Conservation (phyloP, 495 filamentous ascomycete genomes). For the Xylaria flabelliformis region DNA sequence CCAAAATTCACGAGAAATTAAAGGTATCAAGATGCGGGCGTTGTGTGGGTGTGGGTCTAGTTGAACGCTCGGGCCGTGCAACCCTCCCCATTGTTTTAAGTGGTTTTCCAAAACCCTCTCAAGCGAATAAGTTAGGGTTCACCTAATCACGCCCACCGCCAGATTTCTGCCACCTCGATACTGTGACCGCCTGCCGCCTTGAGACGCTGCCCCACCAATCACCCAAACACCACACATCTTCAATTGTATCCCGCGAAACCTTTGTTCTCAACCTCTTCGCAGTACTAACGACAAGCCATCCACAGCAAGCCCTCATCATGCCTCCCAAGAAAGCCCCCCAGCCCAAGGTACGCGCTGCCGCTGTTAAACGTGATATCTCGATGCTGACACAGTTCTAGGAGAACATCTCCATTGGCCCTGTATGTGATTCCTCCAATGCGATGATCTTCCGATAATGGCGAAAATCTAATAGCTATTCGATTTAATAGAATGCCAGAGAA, state of each 20-base stretch:
- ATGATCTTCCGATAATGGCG: conserved; percentile 5
- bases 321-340: conserved; percentile 84
- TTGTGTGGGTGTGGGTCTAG: conserved; percentile 26
- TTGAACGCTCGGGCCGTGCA: not conserved
- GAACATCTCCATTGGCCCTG: conserved; percentile 96
- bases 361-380: not conserved
- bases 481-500: conserved; percentile 67
- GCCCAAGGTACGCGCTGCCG: conserved; percentile 43
- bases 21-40: conserved; percentile 25
- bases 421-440: conserved; percentile 51
- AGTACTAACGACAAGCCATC: conserved; percentile 30
- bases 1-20: conserved; percentile 22
- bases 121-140: conserved; percentile 37
- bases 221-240: conserved; percentile 26
- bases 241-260: conserved; percentile 23
- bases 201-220: conserved; percentile 17
- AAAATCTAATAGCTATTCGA: conserved; percentile 21
- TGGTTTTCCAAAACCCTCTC: conserved; percentile 33
- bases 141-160: conserved; percentile 20
- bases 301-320: conserved; percentile 60
- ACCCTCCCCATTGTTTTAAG: not conserved
- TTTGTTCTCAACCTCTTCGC: conserved; percentile 24
- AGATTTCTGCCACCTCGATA: conserved; percentile 24
- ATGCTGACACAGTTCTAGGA: conserved; percentile 62
- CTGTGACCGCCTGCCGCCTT: conserved; percentile 22